A percentile compares a stretch with the other conserved stretches of the same genome.
Conservation (phyloP, 495 filamentous ascomycete species). For the Jackrogersella minutella region DNA sequence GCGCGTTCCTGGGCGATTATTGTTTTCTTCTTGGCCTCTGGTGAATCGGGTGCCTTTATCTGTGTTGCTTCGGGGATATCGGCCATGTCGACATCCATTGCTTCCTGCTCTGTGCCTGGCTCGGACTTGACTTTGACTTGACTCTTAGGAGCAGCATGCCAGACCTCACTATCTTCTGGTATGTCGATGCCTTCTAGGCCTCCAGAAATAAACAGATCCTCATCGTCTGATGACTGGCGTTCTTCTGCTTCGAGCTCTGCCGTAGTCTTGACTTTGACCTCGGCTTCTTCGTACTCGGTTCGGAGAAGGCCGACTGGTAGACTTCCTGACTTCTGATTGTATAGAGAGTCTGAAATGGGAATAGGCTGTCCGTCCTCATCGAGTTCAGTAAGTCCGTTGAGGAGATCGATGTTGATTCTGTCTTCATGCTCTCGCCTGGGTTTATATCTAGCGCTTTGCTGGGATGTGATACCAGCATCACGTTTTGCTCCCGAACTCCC, state of each 20-base stretch:
- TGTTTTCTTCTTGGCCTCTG: constrained; percentile 45
- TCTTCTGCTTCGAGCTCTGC: constrained; percentile 58
- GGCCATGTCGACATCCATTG: constrained; percentile 48
- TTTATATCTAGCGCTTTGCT: constrained; percentile 32
- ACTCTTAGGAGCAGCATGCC: constrained; percentile 44
- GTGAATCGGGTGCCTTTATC: constrained; percentile 44
- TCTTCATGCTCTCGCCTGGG: constrained; percentile 42
- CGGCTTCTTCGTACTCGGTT: constrained; percentile 61
- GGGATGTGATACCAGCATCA: constrained; percentile 35
- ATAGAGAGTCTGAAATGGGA: constrained; percentile 27
- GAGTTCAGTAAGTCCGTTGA: constrained; percentile 45
- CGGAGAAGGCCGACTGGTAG: constrained; percentile 62
- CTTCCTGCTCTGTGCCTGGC: constrained; percentile 42
- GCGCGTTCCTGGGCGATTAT: constrained; percentile 6
- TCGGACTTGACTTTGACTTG: constrained; percentile 45
- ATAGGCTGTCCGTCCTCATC: constrained; percentile 40
- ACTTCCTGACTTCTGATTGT: constrained; percentile 42
- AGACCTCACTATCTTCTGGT: constrained; percentile 46
- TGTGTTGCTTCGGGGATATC: constrained; percentile 44
- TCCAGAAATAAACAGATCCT: constrained; percentile 53
- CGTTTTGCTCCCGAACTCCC: constrained; percentile 47
- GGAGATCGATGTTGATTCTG: constrained; percentile 54
- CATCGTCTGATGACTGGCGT: constrained; percentile 50
- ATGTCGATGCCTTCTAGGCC: constrained; percentile 47
- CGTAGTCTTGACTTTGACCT: constrained; percentile 60